phyloP scores from a whole-genome alignment of 345 rosid genomes.

The Hibiscus syriacus region DNA sequence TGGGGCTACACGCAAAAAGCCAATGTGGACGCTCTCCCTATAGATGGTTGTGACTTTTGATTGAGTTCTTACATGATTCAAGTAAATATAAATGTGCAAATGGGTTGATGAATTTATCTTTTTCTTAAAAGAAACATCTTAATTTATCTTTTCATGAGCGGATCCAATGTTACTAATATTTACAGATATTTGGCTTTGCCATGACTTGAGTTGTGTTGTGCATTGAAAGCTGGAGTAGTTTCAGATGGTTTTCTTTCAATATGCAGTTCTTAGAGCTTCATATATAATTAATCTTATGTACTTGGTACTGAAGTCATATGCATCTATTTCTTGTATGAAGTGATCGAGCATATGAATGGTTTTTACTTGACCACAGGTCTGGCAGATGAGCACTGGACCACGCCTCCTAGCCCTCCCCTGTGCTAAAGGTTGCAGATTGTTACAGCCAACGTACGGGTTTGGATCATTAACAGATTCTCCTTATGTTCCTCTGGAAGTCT shows the following conservation, averaged over 20 bases:
- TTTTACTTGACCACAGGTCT: conserved; percentile 47
- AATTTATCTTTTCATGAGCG: not conserved
- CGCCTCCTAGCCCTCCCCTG: conserved; percentile 71
- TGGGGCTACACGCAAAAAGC: not conserved
- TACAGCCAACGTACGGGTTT: conserved; percentile 86
- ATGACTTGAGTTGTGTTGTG: not conserved
- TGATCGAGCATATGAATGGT: not conserved
- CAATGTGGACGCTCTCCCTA: not conserved
- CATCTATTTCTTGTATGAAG: not conserved
- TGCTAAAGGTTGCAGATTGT: conserved; percentile 59
- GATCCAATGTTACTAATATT: not conserved
- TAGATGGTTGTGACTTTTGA: not conserved
- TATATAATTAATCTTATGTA: not conserved
- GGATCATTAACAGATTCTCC: conserved; percentile 59
- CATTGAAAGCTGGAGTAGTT: not conserved
- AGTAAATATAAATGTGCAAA: not conserved
- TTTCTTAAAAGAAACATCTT: not conserved
- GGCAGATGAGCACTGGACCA: conserved; percentile 98
- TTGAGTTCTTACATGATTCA: not conserved
- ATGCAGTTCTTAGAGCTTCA: not conserved
- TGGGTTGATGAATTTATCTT: not conserved
- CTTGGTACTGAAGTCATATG: not conserved
- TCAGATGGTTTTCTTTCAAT: not conserved
- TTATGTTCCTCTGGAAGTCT: conserved; percentile 76
- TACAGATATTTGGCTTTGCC: not conserved